These are phyloP conservation scores for Acrocalymma vagum DNA, from an alignment of 2,329 filamentous ascomycete genomes.

Conservation along the genomic window DNA sequence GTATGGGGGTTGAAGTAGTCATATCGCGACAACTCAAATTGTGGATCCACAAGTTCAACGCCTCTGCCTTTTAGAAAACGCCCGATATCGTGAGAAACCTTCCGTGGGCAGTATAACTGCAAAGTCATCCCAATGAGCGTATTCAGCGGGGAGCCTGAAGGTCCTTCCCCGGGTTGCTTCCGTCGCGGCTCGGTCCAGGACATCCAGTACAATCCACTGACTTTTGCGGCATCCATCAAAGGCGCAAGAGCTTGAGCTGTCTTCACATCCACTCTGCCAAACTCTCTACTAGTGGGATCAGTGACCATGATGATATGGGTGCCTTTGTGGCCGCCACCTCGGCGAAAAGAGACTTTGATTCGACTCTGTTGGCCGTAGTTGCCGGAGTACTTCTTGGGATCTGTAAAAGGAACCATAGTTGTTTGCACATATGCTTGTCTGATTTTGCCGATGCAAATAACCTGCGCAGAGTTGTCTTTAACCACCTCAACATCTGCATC, in stretches of 20 bases:
- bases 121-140: slow-evolving; percentile 66
- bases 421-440: slow-evolving; percentile 73
- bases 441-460: slow-evolving; percentile 84
- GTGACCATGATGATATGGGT: slow-evolving; percentile 77
- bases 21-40: slow-evolving; percentile 69
- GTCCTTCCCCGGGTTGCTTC: slow-evolving; percentile 67
- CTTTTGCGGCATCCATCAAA: slow-evolving; percentile 71
- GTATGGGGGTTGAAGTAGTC: slow-evolving; percentile 80
- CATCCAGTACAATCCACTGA: slow-evolving; percentile 72
- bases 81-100: slow-evolving; percentile 71
- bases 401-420: slow-evolving; percentile 72
- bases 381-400: slow-evolving; percentile 67
- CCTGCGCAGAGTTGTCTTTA: slow-evolving; percentile 69
- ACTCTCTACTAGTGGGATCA: slow-evolving; percentile 74
- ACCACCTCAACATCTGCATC: slow-evolving; percentile 65
- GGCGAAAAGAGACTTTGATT: slow-evolving; percentile 75
- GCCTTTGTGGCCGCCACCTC: slow-evolving; percentile 62
- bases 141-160: slow-evolving; percentile 27
- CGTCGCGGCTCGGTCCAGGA: slow-evolving; percentile 74
- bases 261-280: slow-evolving; percentile 77
- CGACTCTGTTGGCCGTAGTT: slow-evolving; percentile 68
- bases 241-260: slow-evolving; percentile 74
- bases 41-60: slow-evolving; percentile 71
- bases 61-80: slow-evolving; percentile 71
- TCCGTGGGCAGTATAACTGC: slow-evolving; percentile 80